Evolutionary conservation across 1,284 basidiomycete species (phyloP).

Genomic region (Boletus semigastroideus): DNA sequence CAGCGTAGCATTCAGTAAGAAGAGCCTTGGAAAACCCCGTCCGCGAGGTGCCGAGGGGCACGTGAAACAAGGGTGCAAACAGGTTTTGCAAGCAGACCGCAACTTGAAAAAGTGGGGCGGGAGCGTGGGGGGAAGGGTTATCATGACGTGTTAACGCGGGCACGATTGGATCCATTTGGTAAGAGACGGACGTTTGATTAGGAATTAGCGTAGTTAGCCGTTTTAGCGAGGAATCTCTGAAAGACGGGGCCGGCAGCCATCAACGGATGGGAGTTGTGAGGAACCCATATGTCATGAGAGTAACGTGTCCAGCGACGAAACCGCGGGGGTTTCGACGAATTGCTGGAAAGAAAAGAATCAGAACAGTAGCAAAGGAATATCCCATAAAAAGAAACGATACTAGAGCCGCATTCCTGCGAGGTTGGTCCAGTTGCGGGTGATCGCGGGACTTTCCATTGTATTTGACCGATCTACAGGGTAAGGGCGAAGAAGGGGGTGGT

Average conservation of each 20-base stretch:
- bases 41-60: conserved; percentile 31
- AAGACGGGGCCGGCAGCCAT: conserved; percentile 18
- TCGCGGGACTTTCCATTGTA: conserved; percentile 31
- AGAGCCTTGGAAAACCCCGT: conserved; percentile 9
- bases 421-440: no score
- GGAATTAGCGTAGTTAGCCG: conserved; percentile 36
- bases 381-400: conserved; percentile 21
- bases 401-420: no score
- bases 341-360: background rate
- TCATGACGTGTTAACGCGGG: conserved; percentile 28
- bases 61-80: conserved; percentile 23
- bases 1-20: background rate
- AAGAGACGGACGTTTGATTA: conserved; percentile 29
- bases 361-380: background rate
- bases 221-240: conserved; percentile 30
- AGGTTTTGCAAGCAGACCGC: background rate
- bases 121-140: conserved; percentile 6
- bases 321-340: conserved; percentile 1
- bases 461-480: conserved; percentile 22
- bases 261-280: conserved; percentile 1
- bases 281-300: background rate
- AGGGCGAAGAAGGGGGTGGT: conserved; percentile 18
- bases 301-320: conserved; percentile 1
- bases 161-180: conserved; percentile 11
- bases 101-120: conserved; percentile 7